Conservation (phyloP, 192 early-diverging fungal species). For the Coemansia asiatica region DNA sequence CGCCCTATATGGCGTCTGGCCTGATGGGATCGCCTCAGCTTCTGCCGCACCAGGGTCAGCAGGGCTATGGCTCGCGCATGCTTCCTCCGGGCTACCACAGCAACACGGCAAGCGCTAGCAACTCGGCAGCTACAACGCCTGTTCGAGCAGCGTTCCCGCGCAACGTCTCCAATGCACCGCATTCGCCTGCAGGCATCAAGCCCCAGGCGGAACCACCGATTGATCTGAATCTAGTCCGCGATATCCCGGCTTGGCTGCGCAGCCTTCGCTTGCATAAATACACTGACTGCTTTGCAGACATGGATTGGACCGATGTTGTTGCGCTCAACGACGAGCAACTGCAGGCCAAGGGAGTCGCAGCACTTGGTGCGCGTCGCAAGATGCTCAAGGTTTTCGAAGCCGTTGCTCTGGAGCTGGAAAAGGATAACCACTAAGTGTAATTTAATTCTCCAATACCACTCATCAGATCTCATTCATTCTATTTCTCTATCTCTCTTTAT, state of each 20-base stretch:
- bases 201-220: constrained; percentile 22
- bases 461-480: background rate
- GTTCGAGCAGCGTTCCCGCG: constrained; percentile 15
- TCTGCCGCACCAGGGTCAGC: constrained; percentile 6
- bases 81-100: constrained; percentile 7
- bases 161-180: constrained; percentile 9
- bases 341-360: constrained; percentile 80
- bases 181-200: constrained; percentile 18
- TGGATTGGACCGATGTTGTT: constrained; percentile 88
- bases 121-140: constrained; percentile 25
- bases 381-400: constrained; percentile 94
- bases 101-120: constrained; percentile 7
- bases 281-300: constrained; percentile 79
- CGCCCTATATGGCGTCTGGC: background rate
- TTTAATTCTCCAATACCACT: background rate
- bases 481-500: no score
- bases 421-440: constrained; percentile 12
- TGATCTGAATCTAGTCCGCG: constrained; percentile 54
- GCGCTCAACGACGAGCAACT: constrained; percentile 81
- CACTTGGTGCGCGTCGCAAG: constrained; percentile 93
- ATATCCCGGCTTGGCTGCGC: constrained; percentile 92
- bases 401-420: constrained; percentile 19
- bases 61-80: constrained; percentile 1
- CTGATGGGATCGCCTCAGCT: constrained; percentile 8
- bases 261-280: constrained; percentile 96